These are phyloP conservation scores for Annulohypoxylon maeteangense DNA, from an alignment of 495 filamentous ascomycete species.

Conservation along the genomic window DNA sequence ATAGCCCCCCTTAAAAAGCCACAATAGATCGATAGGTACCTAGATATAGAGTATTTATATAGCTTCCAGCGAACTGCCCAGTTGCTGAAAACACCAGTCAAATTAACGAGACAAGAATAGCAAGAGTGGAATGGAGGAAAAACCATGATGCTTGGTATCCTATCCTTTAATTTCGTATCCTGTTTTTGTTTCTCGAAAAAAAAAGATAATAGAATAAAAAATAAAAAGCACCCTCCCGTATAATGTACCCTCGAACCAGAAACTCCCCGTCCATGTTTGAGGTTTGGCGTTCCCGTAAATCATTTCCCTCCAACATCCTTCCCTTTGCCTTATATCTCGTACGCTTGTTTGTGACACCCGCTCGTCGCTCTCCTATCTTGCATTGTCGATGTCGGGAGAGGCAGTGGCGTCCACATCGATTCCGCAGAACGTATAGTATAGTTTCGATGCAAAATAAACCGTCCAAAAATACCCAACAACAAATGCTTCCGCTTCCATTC, in stretches of 20 bases:
- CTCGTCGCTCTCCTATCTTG: background rate
- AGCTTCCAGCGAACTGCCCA: background rate
- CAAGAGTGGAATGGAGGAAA: conserved; percentile 22
- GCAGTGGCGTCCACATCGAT: background rate
- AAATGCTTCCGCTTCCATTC: conserved; percentile 28
- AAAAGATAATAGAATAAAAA: background rate
- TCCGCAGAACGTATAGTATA: background rate
- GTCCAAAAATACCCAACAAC: background rate
- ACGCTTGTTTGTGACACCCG: background rate
- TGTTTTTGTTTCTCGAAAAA: conserved; percentile 11
- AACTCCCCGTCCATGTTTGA: conserved; percentile 33
- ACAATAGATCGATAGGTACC: background rate
- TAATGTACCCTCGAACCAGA: conserved; percentile 6
- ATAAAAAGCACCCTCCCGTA: conserved; percentile 2
- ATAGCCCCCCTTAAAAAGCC: background rate
- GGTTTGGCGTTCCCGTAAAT: conserved; percentile 11
- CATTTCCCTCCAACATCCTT: background rate
- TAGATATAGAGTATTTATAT: background rate
- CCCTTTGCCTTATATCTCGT: background rate
- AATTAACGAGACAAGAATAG: background rate
- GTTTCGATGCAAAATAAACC: background rate
- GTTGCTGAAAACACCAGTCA: conserved; percentile 10
- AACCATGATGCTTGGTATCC: conserved; percentile 7
- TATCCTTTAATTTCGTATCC: conserved; percentile 10
- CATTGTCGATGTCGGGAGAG: background rate